Conservation (phyloP, 345 rosid genomes). For the Brassica incana region DNA sequence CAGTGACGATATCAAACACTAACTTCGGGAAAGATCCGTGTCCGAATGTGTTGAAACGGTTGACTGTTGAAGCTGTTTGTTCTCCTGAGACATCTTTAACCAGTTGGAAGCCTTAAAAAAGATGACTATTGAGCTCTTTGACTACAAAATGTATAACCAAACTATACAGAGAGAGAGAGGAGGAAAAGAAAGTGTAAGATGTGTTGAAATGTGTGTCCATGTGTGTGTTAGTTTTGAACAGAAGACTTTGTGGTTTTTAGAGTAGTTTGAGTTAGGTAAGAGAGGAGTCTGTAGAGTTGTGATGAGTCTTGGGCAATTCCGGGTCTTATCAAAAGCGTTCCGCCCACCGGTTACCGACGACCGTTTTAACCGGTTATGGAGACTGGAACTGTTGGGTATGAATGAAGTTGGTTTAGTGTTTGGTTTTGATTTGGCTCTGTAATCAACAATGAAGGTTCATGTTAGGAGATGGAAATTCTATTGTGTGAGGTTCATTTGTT, state of each 20-base stretch:
- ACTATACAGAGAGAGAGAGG: slow-evolving; percentile 32
- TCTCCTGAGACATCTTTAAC: slow-evolving; percentile 47
- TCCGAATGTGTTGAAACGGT: slow-evolving; percentile 73
- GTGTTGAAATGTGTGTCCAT: background rate
- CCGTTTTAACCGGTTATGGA: slow-evolving; percentile 46
- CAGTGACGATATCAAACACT: slow-evolving; percentile 68
- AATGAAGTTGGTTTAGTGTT: slow-evolving; percentile 22
- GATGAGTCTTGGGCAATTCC: slow-evolving; percentile 42
- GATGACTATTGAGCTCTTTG: slow-evolving; percentile 19
- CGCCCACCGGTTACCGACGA: slow-evolving; percentile 36
- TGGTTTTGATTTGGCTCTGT: slow-evolving; percentile 40
- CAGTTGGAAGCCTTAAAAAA: slow-evolving; percentile 46
- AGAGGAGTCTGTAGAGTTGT: slow-evolving; percentile 21
- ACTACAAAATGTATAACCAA: slow-evolving; percentile 43
- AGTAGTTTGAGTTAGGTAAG: slow-evolving; percentile 39
- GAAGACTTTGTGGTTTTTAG: slow-evolving; percentile 31
- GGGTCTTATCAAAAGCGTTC: slow-evolving; percentile 7
- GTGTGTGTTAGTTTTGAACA: slow-evolving; percentile 23
- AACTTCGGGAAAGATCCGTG: slow-evolving; percentile 92
- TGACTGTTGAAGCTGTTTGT: slow-evolving; percentile 84
- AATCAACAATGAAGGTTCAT: background rate
- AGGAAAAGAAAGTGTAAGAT: slow-evolving; percentile 37
- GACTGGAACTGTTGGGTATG: slow-evolving; percentile 24
- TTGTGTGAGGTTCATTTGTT: background rate
- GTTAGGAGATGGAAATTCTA: background rate